Base-by-base conservation (phyloP, 345 rosid genomes). In the Sisymbrium altissimum region DNA sequence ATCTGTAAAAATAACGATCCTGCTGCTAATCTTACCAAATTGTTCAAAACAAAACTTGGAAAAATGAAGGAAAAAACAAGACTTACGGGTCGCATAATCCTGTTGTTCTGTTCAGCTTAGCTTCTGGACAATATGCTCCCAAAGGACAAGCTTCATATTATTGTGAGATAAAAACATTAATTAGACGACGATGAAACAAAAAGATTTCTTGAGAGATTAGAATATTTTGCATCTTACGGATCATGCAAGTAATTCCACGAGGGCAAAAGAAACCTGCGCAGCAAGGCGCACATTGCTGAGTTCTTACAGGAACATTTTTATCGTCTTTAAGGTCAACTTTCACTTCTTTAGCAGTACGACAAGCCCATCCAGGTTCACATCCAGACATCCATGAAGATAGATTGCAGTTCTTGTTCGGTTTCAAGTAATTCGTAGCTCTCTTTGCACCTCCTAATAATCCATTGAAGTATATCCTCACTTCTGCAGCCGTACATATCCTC, bases 281-380 rank as follows among this genome's bases (percentile, higher is more conserved):
- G 36, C 99, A 96, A 48, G 91, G 71, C 2, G 66, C 66, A 15
- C 98, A 96, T 50, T 66, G 49, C 15, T 61, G 63, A 56, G 84
- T 80, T 76, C 98, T 84, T 14, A 32, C 44, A 53, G 97, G 98
- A 12, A 89, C 81, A 39, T 54, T 84, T 63, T 83, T 85, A 7
- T 85, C 70, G 70, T 94, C 80, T 74, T 76, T 81, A 12, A 86
- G 81, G 69, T 90, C 84, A 52, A 86, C 78, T 64, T 86, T 87
- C 0, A 67, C 35, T 5, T 76, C 80, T 13, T 66, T 55, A 58
- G 71, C 82, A 27, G 78, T 86, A 13, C 85, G 81, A 73, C 99
- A 95, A 75, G 90, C 92, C 99, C 99, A 95, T 62, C 98, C 99
- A 50, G 99, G 94, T 77, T 95, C 99, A 62, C 99, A 92, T n/a